A percentile compares a stretch with the other conserved stretches of the same genome.
Conservation (phyloP, 805 yeast genomes). For the Candida boleticola region DNA sequence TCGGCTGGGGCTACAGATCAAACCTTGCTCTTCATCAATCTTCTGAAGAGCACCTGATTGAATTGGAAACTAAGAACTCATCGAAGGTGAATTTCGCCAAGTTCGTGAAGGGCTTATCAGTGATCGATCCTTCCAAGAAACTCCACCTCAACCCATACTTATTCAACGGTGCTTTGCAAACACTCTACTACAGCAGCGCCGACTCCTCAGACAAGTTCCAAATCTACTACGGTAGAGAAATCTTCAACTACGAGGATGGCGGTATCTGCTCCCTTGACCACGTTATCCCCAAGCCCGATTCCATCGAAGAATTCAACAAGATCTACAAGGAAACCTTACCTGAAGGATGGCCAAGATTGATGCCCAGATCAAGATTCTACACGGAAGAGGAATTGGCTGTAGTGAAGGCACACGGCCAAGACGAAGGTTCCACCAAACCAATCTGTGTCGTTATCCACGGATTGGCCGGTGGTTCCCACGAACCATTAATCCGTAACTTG, state of each 20-base stretch:
- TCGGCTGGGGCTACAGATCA: conserved; percentile 41
- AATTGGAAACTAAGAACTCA: conserved; percentile 10
- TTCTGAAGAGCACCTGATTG: conserved; percentile 13
- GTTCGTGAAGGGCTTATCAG: conserved; percentile 16
- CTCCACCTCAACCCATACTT: conserved; percentile 61
- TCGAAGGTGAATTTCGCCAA: conserved; percentile 12
- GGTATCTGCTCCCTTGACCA: conserved; percentile 77
- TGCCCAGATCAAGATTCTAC: conserved; percentile 54
- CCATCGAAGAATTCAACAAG: conserved; percentile 22
- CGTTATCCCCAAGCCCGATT: conserved; percentile 43
- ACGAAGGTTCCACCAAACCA: conserved; percentile 44
- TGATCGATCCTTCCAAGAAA: conserved; percentile 26
- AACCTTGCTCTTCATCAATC: conserved; percentile 24
- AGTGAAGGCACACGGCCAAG: conserved; percentile 11
- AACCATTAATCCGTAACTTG: conserved; percentile 65
- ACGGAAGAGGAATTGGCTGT: conserved; percentile 43
- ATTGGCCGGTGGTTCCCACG: conserved; percentile 83
- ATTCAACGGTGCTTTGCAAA: conserved; percentile 75
- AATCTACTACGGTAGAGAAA: conserved; percentile 73
- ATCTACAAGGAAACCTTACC: conserved; percentile 30
- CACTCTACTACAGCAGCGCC: conserved; percentile 61
- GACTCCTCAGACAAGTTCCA: conserved; percentile 49
- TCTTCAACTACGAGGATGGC: conserved; percentile 58
- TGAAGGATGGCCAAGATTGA: conserved; percentile 37
- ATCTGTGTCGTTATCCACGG: conserved; percentile 71